Base-by-base conservation (phyloP, 371 early-diverging fungal species). In the Apophysomyces sp. region DNA sequence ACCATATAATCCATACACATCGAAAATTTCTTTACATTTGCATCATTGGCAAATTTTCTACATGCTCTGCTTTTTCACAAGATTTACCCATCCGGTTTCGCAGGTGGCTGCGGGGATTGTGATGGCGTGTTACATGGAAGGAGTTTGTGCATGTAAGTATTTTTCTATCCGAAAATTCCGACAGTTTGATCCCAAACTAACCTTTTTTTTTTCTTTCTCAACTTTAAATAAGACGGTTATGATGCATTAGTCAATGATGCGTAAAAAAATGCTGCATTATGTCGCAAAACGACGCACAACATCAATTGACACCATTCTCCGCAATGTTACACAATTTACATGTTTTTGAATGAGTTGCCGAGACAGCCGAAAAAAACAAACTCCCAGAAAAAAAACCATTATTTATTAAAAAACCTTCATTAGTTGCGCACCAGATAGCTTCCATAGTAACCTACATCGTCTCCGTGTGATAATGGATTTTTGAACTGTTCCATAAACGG, bases 21-120 rank as follows among this genome's bases (percentile, higher is more conserved):
- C 51, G n/a, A 65, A 37, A 4, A 52, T 72, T 15, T 61, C 64
- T 34, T 58, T 92, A 28, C 94, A 94, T 67, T 68, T 91, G 26
- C 93, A 94, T 63, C 94, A 94, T 65, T 94, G 94, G 94, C 92
- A 92, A 57, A 86, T 94, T 55, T 93, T 94, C 63, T 92, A 92
- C 68, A 78, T 79, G n/a, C 68, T 94, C 15, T 91, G 92, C 7
- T 94, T 91, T 60, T 93, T 93, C 61, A 93, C 92, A 9, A 66
- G 80, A 34, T 94, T 92, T 55, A 82, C 84, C 21, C 74, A 87
- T 65, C 82, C 85, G 58, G 85, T 89, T 5, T 93, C 93, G 2
- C 84, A 86, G 58, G 82, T 89, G 1, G 87, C 80, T n/a, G 89
- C 89, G 4, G 94, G 94, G 0, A 77, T 93, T 49, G 85, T 86